A percentile compares a stretch with the other conserved stretches of the same genome.
Evolutionary conservation across 2,329 filamentous ascomycete genomes (phyloP).

Genomic region (Mycogone perniciosa): DNA sequence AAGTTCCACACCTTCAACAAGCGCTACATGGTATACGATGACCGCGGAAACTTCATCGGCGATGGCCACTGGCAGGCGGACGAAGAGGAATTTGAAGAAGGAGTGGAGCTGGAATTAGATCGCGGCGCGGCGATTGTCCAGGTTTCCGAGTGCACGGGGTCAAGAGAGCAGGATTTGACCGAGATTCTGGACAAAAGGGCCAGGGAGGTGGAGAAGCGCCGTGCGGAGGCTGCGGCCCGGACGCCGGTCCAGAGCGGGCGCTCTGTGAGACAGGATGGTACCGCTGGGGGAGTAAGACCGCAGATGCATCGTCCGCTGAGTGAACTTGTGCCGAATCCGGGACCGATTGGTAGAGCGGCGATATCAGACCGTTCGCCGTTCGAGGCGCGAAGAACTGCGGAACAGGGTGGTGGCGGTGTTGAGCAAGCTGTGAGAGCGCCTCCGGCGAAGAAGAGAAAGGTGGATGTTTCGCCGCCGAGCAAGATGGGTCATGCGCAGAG

Average conservation of each 20-base stretch:
- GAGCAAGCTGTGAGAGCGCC: slow-evolving; percentile 14
- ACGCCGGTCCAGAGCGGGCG: slow-evolving; percentile 17
- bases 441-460: slow-evolving; percentile 23
- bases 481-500: slow-evolving; percentile 29
- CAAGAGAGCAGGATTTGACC: slow-evolving; percentile 69
- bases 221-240: slow-evolving; percentile 38
- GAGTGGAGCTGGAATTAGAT: slow-evolving; percentile 76
- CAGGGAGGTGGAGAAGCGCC: slow-evolving; percentile 48
- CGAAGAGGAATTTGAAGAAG: slow-evolving; percentile 57
- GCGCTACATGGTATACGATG: slow-evolving; percentile 84
- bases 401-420: no score
- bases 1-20: slow-evolving; percentile 89
- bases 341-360: slow-evolving; percentile 27
- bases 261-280: slow-evolving; percentile 7
- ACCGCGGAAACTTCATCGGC: slow-evolving; percentile 71
- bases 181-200: slow-evolving; percentile 65
- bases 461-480: slow-evolving; percentile 26
- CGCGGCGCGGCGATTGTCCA: slow-evolving; percentile 70
- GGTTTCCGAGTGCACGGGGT: slow-evolving; percentile 68
- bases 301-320: slow-evolving; percentile 38
- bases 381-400: slow-evolving; percentile 20
- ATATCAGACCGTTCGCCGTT: slow-evolving; percentile 30
- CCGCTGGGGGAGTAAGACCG: neutral
- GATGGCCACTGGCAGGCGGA: slow-evolving; percentile 71
- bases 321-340: slow-evolving; percentile 25